Conservation (phyloP, 495 filamentous ascomycete species). For the Penicillium turbatum region DNA sequence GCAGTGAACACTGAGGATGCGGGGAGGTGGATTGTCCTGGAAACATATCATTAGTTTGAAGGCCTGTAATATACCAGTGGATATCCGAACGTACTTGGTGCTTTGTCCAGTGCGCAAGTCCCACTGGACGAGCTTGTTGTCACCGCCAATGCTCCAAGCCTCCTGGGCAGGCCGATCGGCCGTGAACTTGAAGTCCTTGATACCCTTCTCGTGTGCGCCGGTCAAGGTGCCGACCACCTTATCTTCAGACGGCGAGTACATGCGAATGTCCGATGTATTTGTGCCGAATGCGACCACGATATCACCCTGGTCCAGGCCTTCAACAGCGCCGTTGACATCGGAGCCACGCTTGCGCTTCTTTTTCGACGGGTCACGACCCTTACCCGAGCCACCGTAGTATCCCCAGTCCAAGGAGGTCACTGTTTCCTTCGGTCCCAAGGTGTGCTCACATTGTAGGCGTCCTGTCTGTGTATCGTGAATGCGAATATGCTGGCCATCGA, state of each 20-base stretch:
- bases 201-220: constrained; percentile 50
- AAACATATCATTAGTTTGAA: constrained; percentile 9
- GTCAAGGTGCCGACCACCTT: constrained; percentile 47
- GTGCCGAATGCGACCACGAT: constrained; percentile 53
- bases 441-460: constrained; percentile 54
- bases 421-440: constrained; percentile 45
- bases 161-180: constrained; percentile 37
- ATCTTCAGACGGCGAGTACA: constrained; percentile 52
- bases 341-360: constrained; percentile 55
- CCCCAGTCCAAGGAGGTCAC: constrained; percentile 59
- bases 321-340: constrained; percentile 39
- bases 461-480: constrained; percentile 57
- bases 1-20: constrained; percentile 37
- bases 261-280: constrained; percentile 48
- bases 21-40: constrained; percentile 47
- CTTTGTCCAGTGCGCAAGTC: constrained; percentile 47
- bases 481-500: constrained; percentile 55
- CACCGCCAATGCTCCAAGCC: constrained; percentile 57
- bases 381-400: constrained; percentile 35
- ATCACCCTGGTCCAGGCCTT: constrained; percentile 37
- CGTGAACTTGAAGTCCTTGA: constrained; percentile 56
- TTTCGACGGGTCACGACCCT: constrained; percentile 41
- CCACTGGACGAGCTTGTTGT: constrained; percentile 59
- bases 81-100: constrained; percentile 37
- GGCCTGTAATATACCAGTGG: background rate